Base-by-base conservation (phyloP, 2,329 filamentous ascomycete species). In the Exophiala bonariae region DNA sequence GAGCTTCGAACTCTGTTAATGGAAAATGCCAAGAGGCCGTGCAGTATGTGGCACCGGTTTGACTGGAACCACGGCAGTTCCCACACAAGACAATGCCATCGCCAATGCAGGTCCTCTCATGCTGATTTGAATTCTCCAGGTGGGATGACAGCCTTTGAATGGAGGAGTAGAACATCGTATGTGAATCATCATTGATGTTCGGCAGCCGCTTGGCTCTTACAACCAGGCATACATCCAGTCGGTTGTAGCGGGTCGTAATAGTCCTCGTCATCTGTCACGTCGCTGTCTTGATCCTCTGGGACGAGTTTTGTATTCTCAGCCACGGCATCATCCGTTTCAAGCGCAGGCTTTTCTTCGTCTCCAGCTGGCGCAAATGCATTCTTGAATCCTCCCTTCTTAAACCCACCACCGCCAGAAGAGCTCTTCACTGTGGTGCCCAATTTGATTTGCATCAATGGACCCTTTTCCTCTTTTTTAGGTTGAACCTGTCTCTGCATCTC, bases 331-430 rank as follows among this genome's bases (percentile, higher is more conserved):
- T 69, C 66, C 17, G 74, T 73, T 22, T 70, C 71, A 49, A 69
- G 68, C 10, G 61, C 61, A 26, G 23, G 11, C 3, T 63, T 61
- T 10, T 57, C 54, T 19, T 57, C 50, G 28, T 49, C 54, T 18
- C 50, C 52, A 19, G 47, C 54, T n/a, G 58, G 44, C 2, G 49
- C 56, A 78, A 70, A 90, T 87, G 1, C 86, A 86, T 59, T 83
- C 86, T 89, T 91, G 66, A 91, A 91, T 0, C 87, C 88, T 1
- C 85, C 84, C 63, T 92, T 93, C 69, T 91, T 90, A 63, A 90
- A 90, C 0, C 70, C 69, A 16, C 64, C 65, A 13, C 61, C 60
- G 7, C 56, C 56, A 2, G 59, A 56, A 1, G 62, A 50, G 19
- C 20, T 87, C 34, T 58, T 60, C 44, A 31, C 64, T 18, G 48